phyloP scores from a whole-genome alignment of 306 rosid genomes.

The Rubus idaeus region DNA sequence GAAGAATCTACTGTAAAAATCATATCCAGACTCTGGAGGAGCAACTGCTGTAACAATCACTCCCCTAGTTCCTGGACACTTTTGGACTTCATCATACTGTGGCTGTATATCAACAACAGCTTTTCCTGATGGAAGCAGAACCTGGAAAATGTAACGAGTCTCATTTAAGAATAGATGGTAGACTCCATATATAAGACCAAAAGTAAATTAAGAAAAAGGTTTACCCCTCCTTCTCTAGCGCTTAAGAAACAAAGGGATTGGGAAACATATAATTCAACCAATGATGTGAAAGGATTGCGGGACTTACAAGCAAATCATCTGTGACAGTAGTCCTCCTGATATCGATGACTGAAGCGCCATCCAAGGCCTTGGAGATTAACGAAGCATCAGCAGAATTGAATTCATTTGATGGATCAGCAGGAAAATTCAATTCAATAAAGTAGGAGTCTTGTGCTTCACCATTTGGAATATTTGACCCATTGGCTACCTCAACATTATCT shows the following conservation, averaged over 20 bases:
- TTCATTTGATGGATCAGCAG: constrained; percentile 29
- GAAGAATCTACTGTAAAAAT: constrained; percentile 60
- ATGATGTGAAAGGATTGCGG: not conserved
- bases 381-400: constrained; percentile 33
- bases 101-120: constrained; percentile 58
- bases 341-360: constrained; percentile 49
- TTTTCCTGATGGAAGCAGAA: constrained; percentile 48
- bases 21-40: constrained; percentile 57
- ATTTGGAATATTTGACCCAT: constrained; percentile 16
- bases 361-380: constrained; percentile 43
- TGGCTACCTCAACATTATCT: not conserved
- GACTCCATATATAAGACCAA: not conserved
- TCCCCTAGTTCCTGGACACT: constrained; percentile 54
- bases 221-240: not conserved
- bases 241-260: not conserved
- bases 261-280: not conserved
- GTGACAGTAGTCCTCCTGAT: constrained; percentile 35
- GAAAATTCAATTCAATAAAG: constrained; percentile 51
- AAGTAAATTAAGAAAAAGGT: not conserved
- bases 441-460: constrained; percentile 29
- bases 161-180: not conserved
- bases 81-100: constrained; percentile 42
- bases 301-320: constrained; percentile 50
- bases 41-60: constrained; percentile 49
- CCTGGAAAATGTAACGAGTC: constrained; percentile 40